phyloP scores from a whole-genome alignment of 2,329 filamentous ascomycete species.

The Talaromyces funiculosus region DNA sequence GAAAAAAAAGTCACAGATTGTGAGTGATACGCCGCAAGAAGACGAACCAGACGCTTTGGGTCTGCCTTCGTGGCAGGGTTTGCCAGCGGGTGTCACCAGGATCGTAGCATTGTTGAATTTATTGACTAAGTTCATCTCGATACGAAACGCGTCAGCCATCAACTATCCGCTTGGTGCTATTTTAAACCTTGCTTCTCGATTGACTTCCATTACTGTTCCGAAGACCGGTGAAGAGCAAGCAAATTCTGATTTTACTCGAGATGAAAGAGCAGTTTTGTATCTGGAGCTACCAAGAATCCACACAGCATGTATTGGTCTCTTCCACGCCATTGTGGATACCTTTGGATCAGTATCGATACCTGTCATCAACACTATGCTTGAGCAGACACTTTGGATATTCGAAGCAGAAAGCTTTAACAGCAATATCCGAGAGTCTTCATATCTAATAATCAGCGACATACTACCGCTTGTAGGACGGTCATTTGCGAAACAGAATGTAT shows the following conservation, averaged over 20 bases:
- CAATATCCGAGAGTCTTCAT: constrained; percentile 56
- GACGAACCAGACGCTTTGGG: constrained; percentile 39
- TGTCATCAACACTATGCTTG: constrained; percentile 59
- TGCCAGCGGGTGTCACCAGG: constrained; percentile 67
- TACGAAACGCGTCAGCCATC: constrained; percentile 60
- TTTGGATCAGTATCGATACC: constrained; percentile 55
- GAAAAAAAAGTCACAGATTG: constrained; percentile 30
- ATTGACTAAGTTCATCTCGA: constrained; percentile 58
- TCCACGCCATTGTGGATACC: constrained; percentile 53
- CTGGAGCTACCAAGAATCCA: constrained; percentile 68
- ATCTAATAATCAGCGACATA: constrained; percentile 53
- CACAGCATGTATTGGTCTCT: constrained; percentile 59
- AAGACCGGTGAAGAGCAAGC: constrained; percentile 47
- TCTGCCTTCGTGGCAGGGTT: constrained; percentile 66
- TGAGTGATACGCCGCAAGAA: constrained; percentile 32
- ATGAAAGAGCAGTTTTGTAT: constrained; percentile 78
- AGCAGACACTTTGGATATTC: constrained; percentile 69
- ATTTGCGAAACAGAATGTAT: constrained; percentile 60
- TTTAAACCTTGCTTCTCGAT: constrained; percentile 62
- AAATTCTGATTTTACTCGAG: constrained; percentile 67
- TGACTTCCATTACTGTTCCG: constrained; percentile 60
- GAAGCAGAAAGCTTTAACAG: constrained; percentile 46
- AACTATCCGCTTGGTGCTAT: constrained; percentile 62
- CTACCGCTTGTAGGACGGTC: constrained; percentile 60
- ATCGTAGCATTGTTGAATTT: constrained; percentile 61